Conservation (phyloP, 2,329 filamentous ascomycete genomes). For the Didymella keratinophila region DNA sequence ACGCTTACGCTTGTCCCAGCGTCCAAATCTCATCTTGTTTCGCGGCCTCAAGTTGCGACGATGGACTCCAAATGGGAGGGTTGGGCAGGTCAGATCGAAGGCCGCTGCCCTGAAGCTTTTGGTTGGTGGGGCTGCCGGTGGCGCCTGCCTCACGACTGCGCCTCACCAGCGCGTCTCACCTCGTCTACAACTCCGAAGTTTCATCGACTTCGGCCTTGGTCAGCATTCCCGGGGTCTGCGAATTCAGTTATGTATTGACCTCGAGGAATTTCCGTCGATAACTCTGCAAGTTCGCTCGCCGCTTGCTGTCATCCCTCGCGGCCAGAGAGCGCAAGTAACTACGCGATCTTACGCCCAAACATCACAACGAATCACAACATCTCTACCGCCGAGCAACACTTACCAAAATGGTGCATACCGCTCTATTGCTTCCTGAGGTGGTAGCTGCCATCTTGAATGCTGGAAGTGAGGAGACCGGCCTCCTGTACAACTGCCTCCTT, state of each 20-base stretch:
- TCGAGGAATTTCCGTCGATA: not conserved
- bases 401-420: not conserved
- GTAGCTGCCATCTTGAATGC: not conserved
- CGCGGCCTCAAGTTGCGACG: not conserved
- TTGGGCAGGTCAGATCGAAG: not conserved
- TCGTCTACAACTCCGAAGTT: not conserved
- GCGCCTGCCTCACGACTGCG: not conserved
- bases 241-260: too few relatives aligned
- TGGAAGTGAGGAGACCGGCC: not conserved
- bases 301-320: not conserved
- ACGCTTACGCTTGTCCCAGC: not conserved
- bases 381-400: not conserved
- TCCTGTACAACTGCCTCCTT: constrained; percentile 2
- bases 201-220: not conserved
- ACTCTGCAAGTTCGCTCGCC: not conserved
- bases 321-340: not conserved
- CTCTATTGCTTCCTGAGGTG: not conserved
- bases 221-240: not conserved
- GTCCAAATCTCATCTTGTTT: not conserved
- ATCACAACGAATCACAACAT: not conserved
- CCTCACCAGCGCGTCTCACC: not conserved
- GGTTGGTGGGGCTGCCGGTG: not conserved
- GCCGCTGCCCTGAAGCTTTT: not conserved
- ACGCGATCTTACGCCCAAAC: not conserved
- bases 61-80: not conserved